Evolutionary conservation across 2,329 filamentous ascomycete genomes (phyloP).

Genomic region (Fusarium musae): DNA sequence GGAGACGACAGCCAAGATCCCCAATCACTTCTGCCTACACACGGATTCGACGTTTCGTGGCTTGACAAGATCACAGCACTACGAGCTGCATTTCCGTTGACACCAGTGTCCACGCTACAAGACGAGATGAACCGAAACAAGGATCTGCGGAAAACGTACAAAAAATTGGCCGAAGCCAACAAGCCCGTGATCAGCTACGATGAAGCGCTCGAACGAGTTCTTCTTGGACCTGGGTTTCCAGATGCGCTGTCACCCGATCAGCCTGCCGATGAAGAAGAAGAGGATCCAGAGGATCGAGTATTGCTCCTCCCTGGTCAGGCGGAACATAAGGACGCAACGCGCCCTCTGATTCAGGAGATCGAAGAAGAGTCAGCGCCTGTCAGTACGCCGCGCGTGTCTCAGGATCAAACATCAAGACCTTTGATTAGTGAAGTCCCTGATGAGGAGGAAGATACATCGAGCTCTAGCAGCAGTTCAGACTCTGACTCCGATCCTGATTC

Average conservation of each 20-base stretch:
- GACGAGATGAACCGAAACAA: constrained; percentile 49
- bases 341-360: constrained; percentile 48
- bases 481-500: constrained; percentile 46
- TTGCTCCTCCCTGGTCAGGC: constrained; percentile 14
- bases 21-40: not conserved
- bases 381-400: not conserved
- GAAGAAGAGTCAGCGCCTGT: constrained; percentile 17
- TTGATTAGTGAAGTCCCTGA: constrained; percentile 14
- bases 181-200: constrained; percentile 49
- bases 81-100: constrained; percentile 57
- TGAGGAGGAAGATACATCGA: constrained; percentile 27
- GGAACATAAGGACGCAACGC: constrained; percentile 8
- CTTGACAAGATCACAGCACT: constrained; percentile 52
- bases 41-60: constrained; percentile 28
- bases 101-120: constrained; percentile 50
- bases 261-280: not conserved
- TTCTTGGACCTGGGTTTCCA: constrained; percentile 28
- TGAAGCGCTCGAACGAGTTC: constrained; percentile 47
- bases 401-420: not conserved
- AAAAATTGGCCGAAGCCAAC: constrained; percentile 47
- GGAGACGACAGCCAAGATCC: not conserved
- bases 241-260: not conserved
- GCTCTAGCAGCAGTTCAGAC: constrained; percentile 39
- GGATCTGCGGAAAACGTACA: constrained; percentile 53
- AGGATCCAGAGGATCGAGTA: constrained; percentile 9